Conservation (phyloP, 2,329 filamentous ascomycete species). For the Clarireedia hainanense region DNA sequence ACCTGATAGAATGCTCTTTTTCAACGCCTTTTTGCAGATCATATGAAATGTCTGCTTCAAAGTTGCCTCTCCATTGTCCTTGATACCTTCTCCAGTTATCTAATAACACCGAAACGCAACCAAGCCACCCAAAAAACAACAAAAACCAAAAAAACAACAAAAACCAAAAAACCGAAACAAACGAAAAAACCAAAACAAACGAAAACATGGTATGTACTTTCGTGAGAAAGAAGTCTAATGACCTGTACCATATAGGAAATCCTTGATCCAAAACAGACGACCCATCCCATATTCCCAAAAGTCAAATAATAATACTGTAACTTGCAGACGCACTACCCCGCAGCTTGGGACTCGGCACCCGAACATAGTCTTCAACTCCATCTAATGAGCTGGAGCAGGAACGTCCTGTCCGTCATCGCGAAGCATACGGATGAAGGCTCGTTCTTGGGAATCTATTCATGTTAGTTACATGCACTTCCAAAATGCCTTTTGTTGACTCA, state of each 20-base stretch:
- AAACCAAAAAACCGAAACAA: neutral
- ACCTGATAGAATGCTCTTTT: no score
- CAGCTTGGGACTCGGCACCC: conserved; percentile 1
- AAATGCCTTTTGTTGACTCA: conserved; percentile 11
- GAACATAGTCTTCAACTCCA: neutral
- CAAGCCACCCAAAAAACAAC: no score
- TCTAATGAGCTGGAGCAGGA: conserved; percentile 6
- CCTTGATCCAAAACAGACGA: neutral
- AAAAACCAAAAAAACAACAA: neutral
- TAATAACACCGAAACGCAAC: no score
- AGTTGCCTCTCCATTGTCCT: no score
- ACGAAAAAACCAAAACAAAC: no score
- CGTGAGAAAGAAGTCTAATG: neutral
- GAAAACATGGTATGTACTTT: neutral
- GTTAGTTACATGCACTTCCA: conserved; percentile 12
- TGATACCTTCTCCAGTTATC: no score
- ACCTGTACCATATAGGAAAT: neutral
- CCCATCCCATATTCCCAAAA: neutral
- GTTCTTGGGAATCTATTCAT: conserved; percentile 20
- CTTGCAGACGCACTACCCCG: neutral
- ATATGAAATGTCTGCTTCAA: no score
- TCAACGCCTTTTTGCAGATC: no score
- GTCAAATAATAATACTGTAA: neutral
- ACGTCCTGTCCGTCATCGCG: conserved; percentile 23
- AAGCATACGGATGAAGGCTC: conserved; percentile 22